Percentiles rank a stretch among this genome's conserved stretches.
phyloP scores from a whole-genome alignment of 805 yeast genomes.

The Sungouiozyma ichnusensis region DNA sequence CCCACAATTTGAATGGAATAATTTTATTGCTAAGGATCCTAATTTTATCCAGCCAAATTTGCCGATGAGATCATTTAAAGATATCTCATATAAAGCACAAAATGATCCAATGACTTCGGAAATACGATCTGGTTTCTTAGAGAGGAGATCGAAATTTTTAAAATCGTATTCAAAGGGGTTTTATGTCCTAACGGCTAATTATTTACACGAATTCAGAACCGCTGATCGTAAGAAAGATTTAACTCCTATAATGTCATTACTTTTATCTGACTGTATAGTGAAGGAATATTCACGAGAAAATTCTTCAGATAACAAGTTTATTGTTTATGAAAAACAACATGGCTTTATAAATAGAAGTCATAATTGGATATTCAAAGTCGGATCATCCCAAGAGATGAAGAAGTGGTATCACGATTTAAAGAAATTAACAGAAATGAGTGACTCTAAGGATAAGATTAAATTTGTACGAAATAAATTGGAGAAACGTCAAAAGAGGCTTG shows the following conservation, averaged over 20 bases:
- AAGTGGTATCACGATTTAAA: constrained; percentile 77
- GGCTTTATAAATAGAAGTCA: constrained; percentile 71
- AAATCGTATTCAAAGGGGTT: constrained; percentile 85
- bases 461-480: constrained; percentile 26
- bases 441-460: constrained; percentile 46
- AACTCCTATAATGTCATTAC: constrained; percentile 68
- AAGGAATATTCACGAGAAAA: constrained; percentile 67
- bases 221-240: constrained; percentile 72
- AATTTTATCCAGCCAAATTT: constrained; percentile 54
- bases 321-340: constrained; percentile 59
- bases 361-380: constrained; percentile 88
- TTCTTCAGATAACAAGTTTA: constrained; percentile 54
- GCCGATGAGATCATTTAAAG: constrained; percentile 50
- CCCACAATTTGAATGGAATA: constrained; percentile 78
- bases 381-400: constrained; percentile 63
- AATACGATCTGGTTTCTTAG: constrained; percentile 68
- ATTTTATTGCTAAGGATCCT: constrained; percentile 61
- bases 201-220: constrained; percentile 80
- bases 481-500: constrained; percentile 1
- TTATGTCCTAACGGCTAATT: constrained; percentile 82
- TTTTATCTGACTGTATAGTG: constrained; percentile 66
- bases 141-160: constrained; percentile 79
- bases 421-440: constrained; percentile 48
- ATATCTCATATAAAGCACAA: constrained; percentile 55
- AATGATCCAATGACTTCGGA: constrained; percentile 56